phyloP scores from a whole-genome alignment of 1,284 basidiomycete genomes.

The Puccinia horiana region DNA sequence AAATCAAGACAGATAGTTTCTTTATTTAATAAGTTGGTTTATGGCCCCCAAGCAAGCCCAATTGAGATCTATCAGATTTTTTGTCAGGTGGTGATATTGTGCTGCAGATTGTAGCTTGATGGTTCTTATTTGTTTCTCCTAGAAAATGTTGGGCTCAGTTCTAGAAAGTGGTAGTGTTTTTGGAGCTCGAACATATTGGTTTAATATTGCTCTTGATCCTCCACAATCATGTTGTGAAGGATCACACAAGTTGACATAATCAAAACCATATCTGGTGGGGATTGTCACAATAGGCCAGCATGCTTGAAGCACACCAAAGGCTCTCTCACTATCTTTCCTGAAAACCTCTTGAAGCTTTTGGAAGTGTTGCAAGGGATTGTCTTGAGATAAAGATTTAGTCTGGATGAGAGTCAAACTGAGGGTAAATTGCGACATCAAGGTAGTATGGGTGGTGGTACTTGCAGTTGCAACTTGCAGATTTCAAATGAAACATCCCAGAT shows the following conservation, averaged over 20 bases:
- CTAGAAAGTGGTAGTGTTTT: not conserved
- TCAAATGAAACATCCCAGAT: not conserved
- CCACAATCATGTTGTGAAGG: constrained; percentile 30
- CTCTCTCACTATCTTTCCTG: constrained; percentile 21
- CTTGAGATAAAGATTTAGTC: not conserved
- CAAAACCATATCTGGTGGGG: not conserved
- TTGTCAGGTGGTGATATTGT: not conserved
- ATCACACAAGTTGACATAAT: constrained; percentile 18
- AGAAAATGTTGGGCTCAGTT: not conserved
- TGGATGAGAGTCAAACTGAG: constrained; percentile 11
- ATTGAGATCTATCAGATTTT: not conserved
- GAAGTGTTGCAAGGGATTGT: constrained; percentile 2
- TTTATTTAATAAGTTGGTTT: not conserved
- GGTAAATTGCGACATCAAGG: constrained; percentile 14
- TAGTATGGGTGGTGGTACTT: constrained; percentile 27
- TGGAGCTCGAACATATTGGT: not conserved
- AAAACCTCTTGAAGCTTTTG: constrained; percentile 14
- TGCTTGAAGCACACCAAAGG: constrained; percentile 31
- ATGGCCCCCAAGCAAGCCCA: not conserved
- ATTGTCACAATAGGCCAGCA: constrained; percentile 5
- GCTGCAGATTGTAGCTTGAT: not conserved
- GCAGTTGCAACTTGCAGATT: not conserved
- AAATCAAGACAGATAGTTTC: not conserved
- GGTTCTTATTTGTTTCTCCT: not conserved
- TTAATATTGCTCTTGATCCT: not conserved